Evolutionary conservation across 495 filamentous ascomycete genomes (phyloP), one percentile per base, ranked within the genome.

Genomic region (Collariella sp.): DNA sequence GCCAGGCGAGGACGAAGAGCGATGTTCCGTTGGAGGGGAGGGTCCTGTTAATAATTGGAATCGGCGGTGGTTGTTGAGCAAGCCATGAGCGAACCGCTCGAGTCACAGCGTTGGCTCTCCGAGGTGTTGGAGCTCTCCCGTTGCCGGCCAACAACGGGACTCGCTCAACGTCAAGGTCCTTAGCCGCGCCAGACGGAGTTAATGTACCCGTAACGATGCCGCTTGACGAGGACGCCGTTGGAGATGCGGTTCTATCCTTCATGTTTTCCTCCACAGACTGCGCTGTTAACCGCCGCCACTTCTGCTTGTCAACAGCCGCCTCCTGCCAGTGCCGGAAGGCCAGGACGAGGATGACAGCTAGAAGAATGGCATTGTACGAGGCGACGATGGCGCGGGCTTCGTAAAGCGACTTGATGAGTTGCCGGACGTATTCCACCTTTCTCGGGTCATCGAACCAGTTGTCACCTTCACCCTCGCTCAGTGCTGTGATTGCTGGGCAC

Each of bases 11-110:
- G 38, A 83, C 61, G 36, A 75, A 62, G 9, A 83, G 57, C 2
- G 79, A 76, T 20, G 71, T 74, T 15, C 65, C 70, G 53, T 80
- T 84, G 16, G 76, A 73, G 2, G 78, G 79, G 13, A 82, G 61
- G 9, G 63, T 66, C 47, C 77, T 79, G 63, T 81, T 77, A 56
- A 83, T 50, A 18, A 79, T 15, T 0, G 76, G 80, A 9, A 83
- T 67, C 1, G 76, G 74, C 18, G 52, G 63, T 16, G 81, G 81
- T 58, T 83, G 81, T 46, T 79, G 76, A 50, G 71, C 68, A 33
- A 80, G 61, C 51, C 70, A 69, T 29, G 63, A 62, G 12, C 57
- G 56, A 31, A 72, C 12, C 12, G 39, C 26, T 39, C 52, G 56
- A 29, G 1, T 0, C 18, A 50, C 13, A 15, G 7, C 6, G 35